phyloP scores from a whole-genome alignment of 2,329 filamentous ascomycete species.

The Penicillium sp. region DNA sequence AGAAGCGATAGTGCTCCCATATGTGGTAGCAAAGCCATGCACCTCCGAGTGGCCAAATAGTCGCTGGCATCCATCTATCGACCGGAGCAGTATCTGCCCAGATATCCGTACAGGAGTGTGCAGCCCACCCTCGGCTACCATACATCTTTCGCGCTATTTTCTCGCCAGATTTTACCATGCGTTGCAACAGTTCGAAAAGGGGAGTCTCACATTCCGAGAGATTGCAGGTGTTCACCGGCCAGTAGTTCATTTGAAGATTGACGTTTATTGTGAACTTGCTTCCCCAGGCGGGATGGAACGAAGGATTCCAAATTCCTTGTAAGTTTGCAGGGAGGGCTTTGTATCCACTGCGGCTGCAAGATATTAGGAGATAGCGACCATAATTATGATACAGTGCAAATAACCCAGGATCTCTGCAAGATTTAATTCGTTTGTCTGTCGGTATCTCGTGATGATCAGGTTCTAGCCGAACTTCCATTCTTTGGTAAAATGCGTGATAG shows the following conservation, averaged over 20 bases:
- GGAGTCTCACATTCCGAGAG: conserved; percentile 49
- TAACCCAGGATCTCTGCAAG: conserved; percentile 54
- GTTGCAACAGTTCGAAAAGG: conserved; percentile 47
- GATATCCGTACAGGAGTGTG: conserved; percentile 63
- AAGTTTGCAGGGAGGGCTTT: conserved; percentile 59
- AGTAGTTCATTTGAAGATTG: conserved; percentile 67
- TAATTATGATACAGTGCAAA: conserved; percentile 60
- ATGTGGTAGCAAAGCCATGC: conserved; percentile 67
- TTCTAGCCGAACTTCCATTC: conserved; percentile 35
- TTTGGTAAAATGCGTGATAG: conserved; percentile 37
- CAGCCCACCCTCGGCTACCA: conserved; percentile 59
- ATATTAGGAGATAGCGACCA: conserved; percentile 59
- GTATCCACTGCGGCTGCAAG: conserved; percentile 53
- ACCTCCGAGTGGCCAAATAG: conserved; percentile 49
- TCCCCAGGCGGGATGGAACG: conserved; percentile 54
- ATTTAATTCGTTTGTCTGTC: conserved; percentile 35
- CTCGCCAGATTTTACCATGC: conserved; percentile 44
- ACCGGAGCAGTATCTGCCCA: conserved; percentile 62
- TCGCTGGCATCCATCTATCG: conserved; percentile 47
- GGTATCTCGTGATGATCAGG: conserved; percentile 28
- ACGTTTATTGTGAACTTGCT: conserved; percentile 64
- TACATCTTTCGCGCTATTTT: conserved; percentile 61
- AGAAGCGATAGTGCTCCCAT: conserved; percentile 62
- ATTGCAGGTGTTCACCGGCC: conserved; percentile 58
- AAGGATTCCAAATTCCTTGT: conserved; percentile 61